Conservation (phyloP, 73 alveolate genomes). For the Blepharisma stoltei region DNA sequence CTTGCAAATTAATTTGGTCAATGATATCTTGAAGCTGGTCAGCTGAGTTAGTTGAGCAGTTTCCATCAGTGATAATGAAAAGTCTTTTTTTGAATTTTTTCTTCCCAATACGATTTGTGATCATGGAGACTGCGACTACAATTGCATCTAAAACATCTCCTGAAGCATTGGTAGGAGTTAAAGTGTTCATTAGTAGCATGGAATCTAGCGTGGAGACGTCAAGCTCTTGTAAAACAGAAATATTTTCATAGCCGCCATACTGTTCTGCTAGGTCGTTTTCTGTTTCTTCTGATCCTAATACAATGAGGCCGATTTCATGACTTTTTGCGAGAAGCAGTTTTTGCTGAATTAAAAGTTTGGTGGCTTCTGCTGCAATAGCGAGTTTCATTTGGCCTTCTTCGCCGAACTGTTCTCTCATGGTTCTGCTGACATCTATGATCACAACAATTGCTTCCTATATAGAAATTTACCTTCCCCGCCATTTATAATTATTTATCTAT, state of each 20-base stretch:
- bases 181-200: slow-evolving; percentile 32
- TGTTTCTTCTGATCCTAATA: slow-evolving; percentile 63
- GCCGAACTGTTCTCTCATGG: slow-evolving; percentile 53
- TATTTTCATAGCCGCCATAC: slow-evolving; percentile 61
- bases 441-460: slow-evolving; percentile 58
- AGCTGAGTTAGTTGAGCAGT: slow-evolving; percentile 55
- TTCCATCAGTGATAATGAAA: slow-evolving; percentile 93
- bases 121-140: slow-evolving; percentile 83
- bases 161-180: slow-evolving; percentile 43
- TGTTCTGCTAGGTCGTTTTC: slow-evolving; percentile 51
- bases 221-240: slow-evolving; percentile 46
- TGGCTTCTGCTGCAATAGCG: slow-evolving; percentile 62
- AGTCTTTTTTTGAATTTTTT: slow-evolving; percentile 81
- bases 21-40: slow-evolving; percentile 59
- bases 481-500: not conserved
- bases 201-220: slow-evolving; percentile 52
- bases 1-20: slow-evolving; percentile 60
- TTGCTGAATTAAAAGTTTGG: slow-evolving; percentile 62
- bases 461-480: slow-evolving; percentile 46
- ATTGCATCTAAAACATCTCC: slow-evolving; percentile 93
- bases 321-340: slow-evolving; percentile 59
- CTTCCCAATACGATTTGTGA: slow-evolving; percentile 66
- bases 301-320: slow-evolving; percentile 71
- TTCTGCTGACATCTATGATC: slow-evolving; percentile 64
- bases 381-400: slow-evolving; percentile 43